Evolutionary conservation across 2,329 filamentous ascomycete genomes (phyloP), one percentile per base, ranked within the genome.

Genomic region (Orbilia quercus): DNA sequence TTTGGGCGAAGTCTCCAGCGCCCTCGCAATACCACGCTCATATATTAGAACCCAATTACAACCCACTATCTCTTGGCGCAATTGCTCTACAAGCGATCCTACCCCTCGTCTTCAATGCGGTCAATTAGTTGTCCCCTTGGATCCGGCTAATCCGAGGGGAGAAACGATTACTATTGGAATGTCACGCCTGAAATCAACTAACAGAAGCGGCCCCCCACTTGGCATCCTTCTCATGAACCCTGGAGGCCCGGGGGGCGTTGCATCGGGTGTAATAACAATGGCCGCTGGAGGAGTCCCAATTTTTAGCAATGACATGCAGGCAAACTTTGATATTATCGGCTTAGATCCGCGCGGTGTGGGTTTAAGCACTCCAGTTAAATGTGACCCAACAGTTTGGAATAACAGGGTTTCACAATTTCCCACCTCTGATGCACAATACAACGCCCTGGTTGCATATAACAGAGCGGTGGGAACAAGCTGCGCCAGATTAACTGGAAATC

Each of bases 261-360:
- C 79, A 20, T 75, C 79, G 4, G 62, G 59, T 2, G 40, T 76
- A 1, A 72, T 81, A 16, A 7, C 40, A 31, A 11, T 22, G 22
- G 75, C 78, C 5, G 74, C 62, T 1, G 16, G 25, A 3, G 47
- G 74, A 14, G 65, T 76, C 5, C 58, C 20, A 6, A 44, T 76
- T 6, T 47, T 80, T 18, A 77, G 77, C 36, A 69, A 77, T 18
- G 75, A 75, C 31, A 75, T 81, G 22, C 66, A 77, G 25, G 77
- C 79, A 64, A 59, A 73, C 51, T 83, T 82, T 76, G 82, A 84
- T 75, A 76, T 83, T 18, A 80, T 84, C 48, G 82, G 81, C 1
- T 76, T 82, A 1, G 82, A 84, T 67, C 82, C 82, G 0, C 80
- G 82, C 1, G 83, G 83, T 11, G 80, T 82, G 23, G 82, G 82